Conservation (phyloP, 352 stramenopile species). For the Globisporangium splendens region DNA sequence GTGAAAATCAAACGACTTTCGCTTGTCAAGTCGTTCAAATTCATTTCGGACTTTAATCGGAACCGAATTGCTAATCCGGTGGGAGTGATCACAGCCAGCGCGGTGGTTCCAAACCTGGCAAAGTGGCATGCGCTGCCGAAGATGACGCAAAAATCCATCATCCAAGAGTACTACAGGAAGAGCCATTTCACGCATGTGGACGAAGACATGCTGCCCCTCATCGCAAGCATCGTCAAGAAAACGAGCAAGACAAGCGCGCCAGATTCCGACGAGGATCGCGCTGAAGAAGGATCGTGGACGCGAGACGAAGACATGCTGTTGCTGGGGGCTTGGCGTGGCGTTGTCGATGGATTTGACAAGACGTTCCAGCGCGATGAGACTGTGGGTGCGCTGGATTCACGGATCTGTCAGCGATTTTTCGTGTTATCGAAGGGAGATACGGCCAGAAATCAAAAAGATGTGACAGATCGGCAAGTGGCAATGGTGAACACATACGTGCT, state of each 20-base stretch:
- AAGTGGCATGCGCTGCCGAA: conserved; percentile 13
- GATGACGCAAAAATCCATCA: conserved; percentile 8
- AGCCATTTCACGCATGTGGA: conserved; percentile 16
- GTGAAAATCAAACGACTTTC: conserved; percentile 18
- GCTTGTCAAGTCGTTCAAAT: conserved; percentile 18
- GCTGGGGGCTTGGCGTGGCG: too few relatives aligned
- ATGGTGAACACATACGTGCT: conserved; percentile 10
- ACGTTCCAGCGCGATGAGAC: too few relatives aligned
- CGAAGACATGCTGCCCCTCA: conserved; percentile 13
- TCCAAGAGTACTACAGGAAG: conserved; percentile 15
- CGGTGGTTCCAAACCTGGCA: neutral
- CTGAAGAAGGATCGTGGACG: too few relatives aligned
- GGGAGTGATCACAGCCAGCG: neutral
- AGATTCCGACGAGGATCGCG: conserved; percentile 2
- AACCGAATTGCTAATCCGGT: conserved; percentile 1
- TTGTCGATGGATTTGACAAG: too few relatives aligned
- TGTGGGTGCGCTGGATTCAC: neutral
- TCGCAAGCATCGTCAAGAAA: conserved; percentile 12
- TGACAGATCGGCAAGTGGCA: neutral
- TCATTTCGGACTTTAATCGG: conserved; percentile 14
- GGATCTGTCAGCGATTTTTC: conserved; percentile 10
- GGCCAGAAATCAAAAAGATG: conserved; percentile 1
- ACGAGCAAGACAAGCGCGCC: neutral
- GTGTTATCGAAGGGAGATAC: conserved; percentile 12
- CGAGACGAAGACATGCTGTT: neutral